These are phyloP conservation scores for Ramalina intermedia DNA, from an alignment of 495 filamentous ascomycete genomes.

Conservation along the genomic window DNA sequence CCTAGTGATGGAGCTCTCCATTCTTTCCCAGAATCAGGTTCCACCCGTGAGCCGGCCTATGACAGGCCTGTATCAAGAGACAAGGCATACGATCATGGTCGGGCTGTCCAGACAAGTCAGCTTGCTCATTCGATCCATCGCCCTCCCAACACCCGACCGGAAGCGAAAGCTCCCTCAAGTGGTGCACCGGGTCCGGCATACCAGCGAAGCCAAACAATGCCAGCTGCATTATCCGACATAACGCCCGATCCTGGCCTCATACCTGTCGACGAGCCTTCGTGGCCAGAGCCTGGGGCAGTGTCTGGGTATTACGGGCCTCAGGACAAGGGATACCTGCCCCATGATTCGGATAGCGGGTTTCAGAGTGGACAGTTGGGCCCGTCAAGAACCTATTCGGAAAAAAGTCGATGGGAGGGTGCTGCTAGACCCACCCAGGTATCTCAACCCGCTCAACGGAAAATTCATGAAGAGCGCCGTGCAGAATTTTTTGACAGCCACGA, in stretches of 20 bases:
- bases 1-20: background rate
- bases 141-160: slow-evolving; percentile 7
- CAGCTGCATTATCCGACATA: slow-evolving; percentile 7
- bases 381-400: background rate
- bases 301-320: slow-evolving; percentile 21
- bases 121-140: background rate
- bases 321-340: slow-evolving; percentile 5
- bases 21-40: background rate
- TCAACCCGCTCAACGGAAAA: slow-evolving; percentile 8
- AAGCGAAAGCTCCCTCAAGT: background rate
- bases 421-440: slow-evolving; percentile 9
- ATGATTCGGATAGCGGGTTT: background rate
- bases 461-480: slow-evolving; percentile 10
- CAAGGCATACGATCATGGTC: background rate
- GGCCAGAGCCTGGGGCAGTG: slow-evolving; percentile 19
- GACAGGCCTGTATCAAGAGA: slow-evolving; percentile 1
- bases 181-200: background rate
- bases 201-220: slow-evolving; percentile 16
- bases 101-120: slow-evolving; percentile 3
- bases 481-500: slow-evolving; percentile 14
- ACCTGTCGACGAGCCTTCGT: slow-evolving; percentile 1
- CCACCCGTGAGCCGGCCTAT: background rate
- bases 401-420: background rate
- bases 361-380: background rate
- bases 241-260: background rate